Percentiles rank a stretch among this genome's conserved stretches.
Conservation (phyloP, 2,329 filamentous ascomycete genomes). For the Pyrenophora teres region DNA sequence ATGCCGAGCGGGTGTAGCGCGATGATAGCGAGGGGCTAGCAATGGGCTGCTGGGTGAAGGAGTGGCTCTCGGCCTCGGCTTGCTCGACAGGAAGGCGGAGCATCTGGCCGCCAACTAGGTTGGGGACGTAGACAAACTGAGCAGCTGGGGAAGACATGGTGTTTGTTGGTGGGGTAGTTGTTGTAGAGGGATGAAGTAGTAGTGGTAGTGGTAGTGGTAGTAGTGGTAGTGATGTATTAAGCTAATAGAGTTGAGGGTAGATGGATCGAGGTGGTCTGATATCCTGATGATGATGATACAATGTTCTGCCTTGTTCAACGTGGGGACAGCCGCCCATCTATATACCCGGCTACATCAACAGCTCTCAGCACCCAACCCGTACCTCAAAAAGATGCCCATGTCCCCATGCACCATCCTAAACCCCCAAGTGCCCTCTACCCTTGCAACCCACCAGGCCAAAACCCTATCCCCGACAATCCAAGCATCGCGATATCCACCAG, state of each 20-base stretch:
- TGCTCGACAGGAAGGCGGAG: constrained; percentile 42
- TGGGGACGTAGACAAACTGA: constrained; percentile 48
- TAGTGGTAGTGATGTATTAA: neutral
- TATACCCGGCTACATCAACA: constrained; percentile 4
- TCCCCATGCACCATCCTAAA: constrained; percentile 3
- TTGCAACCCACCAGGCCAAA: constrained; percentile 22
- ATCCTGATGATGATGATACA: constrained; percentile 1
- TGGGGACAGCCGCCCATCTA: constrained; percentile 10
- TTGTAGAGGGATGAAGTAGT: neutral
- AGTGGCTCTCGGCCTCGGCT: constrained; percentile 24
- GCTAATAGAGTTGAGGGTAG: too few relatives aligned
- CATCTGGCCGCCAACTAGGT: constrained; percentile 46
- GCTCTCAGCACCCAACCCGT: constrained; percentile 1
- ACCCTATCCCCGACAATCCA: constrained; percentile 28
- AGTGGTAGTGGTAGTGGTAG: too few relatives aligned
- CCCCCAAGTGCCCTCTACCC: constrained; percentile 25
- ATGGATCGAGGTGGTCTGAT: too few relatives aligned
- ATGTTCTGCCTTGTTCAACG: neutral
- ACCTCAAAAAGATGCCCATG: constrained; percentile 1
- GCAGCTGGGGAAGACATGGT: constrained; percentile 36
- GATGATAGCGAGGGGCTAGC: constrained; percentile 18
- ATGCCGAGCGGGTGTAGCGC: constrained; percentile 27
- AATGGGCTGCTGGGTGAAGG: constrained; percentile 21
- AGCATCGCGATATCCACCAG: constrained; percentile 12
- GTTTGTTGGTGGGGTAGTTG: constrained; percentile 9